Evolutionary conservation across 164 flowering plant species (phyloP).

Genomic region (Dillenia suffruticosa): DNA sequence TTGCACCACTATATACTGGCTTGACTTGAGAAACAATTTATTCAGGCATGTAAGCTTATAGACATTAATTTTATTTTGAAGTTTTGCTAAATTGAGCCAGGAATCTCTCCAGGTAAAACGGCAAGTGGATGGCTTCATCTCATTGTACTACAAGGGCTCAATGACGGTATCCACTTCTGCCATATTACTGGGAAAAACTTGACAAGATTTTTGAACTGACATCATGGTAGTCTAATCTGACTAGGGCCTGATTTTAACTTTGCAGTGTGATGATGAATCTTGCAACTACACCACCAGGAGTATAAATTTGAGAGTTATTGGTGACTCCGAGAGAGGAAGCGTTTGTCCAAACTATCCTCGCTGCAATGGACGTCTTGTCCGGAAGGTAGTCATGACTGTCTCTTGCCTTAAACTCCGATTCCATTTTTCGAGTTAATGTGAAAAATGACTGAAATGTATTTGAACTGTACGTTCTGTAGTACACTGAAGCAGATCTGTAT

Average conservation of each 20-base stretch:
- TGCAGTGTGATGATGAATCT: conserved; percentile 94
- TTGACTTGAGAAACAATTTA: too few relatives aligned
- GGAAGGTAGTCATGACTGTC: conserved; percentile 49
- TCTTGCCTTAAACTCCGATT: neutral
- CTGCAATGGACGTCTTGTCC: conserved; percentile 77
- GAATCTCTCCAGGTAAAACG: conserved; percentile 63
- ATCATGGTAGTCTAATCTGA: neutral
- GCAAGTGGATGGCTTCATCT: conserved; percentile 76
- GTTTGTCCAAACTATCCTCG: conserved; percentile 92
- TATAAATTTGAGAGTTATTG: conserved; percentile 65
- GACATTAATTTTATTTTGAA: too few relatives aligned
- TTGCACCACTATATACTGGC: too few relatives aligned
- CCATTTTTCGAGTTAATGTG: neutral
- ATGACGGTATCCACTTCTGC: conserved; percentile 55
- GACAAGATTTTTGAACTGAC: neutral
- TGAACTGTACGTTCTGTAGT: conserved; percentile 32
- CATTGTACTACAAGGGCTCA: conserved; percentile 64
- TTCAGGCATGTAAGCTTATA: too few relatives aligned
- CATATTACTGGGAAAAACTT: neutral
- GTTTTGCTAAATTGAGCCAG: neutral
- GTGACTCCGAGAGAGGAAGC: conserved; percentile 84
- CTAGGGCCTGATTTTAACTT: conserved; percentile 3
- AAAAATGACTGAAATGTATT: neutral
- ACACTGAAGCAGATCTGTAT: conserved; percentile 86
- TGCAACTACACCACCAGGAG: conserved; percentile 81